phyloP scores from a whole-genome alignment of 2,329 filamentous ascomycete genomes.

The Aspergillus sp. region DNA sequence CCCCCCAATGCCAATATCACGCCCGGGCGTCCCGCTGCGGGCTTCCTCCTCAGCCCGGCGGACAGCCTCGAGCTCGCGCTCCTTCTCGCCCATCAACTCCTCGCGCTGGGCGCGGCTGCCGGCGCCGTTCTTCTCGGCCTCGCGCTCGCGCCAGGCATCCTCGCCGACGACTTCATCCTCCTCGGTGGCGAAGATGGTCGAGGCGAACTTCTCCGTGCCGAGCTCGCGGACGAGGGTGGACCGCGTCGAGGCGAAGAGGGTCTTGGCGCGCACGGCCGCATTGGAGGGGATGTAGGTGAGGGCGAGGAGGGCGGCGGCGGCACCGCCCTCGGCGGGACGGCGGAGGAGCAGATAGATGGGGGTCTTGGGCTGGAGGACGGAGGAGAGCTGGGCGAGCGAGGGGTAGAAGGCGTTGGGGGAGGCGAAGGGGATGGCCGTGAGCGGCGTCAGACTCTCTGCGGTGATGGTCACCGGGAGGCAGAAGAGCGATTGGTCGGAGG shows the following conservation, averaged over 20 bases:
- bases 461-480: slow-evolving; percentile 48
- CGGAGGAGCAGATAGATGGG: slow-evolving; percentile 64
- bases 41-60: slow-evolving; percentile 60
- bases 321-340: slow-evolving; percentile 33
- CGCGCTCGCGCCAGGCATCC: slow-evolving; percentile 54
- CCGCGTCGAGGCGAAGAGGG: slow-evolving; percentile 64
- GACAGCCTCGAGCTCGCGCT: slow-evolving; percentile 57
- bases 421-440: slow-evolving; percentile 40
- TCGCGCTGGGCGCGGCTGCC: slow-evolving; percentile 29
- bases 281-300: slow-evolving; percentile 64
- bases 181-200: slow-evolving; percentile 60
- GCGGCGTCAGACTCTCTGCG: slow-evolving; percentile 43
- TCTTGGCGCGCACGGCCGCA: slow-evolving; percentile 64
- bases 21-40: slow-evolving; percentile 50
- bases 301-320: slow-evolving; percentile 42
- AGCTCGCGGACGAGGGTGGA: slow-evolving; percentile 60
- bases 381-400: slow-evolving; percentile 49
- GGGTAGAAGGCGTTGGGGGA: slow-evolving; percentile 48
- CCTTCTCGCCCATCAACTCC: slow-evolving; percentile 62
- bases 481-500: slow-evolving; percentile 40
- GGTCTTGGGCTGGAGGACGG: slow-evolving; percentile 53
- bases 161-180: slow-evolving; percentile 55
- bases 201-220: slow-evolving; percentile 60
- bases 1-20: slow-evolving; percentile 49
- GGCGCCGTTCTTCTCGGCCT: slow-evolving; percentile 42